Percentiles rank a stretch among this genome's conserved stretches.
These are phyloP conservation scores for Ceratobasidium sp. DNA, from an alignment of 1,284 basidiomycete genomes.

Conservation along the genomic window DNA sequence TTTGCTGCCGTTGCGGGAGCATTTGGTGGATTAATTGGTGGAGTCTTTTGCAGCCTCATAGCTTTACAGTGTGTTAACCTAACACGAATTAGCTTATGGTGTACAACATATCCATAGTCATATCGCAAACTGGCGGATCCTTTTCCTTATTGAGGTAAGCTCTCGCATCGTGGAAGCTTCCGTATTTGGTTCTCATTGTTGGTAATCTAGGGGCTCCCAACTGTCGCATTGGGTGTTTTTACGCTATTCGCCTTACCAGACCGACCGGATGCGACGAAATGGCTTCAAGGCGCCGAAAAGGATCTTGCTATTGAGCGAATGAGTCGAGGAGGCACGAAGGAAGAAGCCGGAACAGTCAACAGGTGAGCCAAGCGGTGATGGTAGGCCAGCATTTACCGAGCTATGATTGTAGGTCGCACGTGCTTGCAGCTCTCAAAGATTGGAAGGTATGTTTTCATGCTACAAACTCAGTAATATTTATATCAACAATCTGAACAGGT, in stretches of 20 bases:
- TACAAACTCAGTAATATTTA: constrained; percentile 21
- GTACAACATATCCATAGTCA: constrained; percentile 40
- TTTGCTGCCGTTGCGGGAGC: constrained; percentile 85
- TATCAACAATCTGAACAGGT: background rate
- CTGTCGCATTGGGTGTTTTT: constrained; percentile 76
- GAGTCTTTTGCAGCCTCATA: background rate
- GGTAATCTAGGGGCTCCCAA: constrained; percentile 69
- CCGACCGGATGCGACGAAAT: constrained; percentile 80
- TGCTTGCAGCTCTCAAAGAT: constrained; percentile 75
- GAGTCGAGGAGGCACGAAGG: constrained; percentile 77
- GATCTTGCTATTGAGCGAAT: constrained; percentile 79
- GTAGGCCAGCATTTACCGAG: constrained; percentile 42
- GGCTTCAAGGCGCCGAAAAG: constrained; percentile 79
- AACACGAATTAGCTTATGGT: constrained; percentile 51
- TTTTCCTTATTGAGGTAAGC: constrained; percentile 81
- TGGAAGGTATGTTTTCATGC: constrained; percentile 69
- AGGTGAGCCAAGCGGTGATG: constrained; percentile 63
- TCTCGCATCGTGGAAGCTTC: constrained; percentile 46
- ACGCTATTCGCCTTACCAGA: constrained; percentile 79
- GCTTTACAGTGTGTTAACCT: background rate
- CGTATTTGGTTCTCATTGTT: background rate
- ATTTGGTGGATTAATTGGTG: constrained; percentile 66
- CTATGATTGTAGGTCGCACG: constrained; percentile 64
- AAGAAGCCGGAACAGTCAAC: constrained; percentile 76
- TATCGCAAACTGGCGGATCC: constrained; percentile 73